Conservation (phyloP, 2,329 filamentous ascomycete genomes). For the Fusarium camptoceras region DNA sequence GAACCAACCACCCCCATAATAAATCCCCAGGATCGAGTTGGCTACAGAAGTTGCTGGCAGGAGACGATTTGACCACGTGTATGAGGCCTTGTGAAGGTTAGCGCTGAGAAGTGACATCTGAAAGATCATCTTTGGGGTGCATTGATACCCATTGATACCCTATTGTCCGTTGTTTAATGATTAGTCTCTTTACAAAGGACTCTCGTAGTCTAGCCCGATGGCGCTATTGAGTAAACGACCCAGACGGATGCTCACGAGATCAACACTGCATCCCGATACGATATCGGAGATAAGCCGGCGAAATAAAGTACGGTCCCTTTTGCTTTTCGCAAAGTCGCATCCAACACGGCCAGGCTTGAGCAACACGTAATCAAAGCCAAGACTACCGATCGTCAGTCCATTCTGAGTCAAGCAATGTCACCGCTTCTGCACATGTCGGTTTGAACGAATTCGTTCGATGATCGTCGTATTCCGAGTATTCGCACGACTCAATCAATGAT, state of each 20-base stretch:
- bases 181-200: slow-evolving; percentile 2
- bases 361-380: slow-evolving; percentile 42
- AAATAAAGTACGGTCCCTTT: slow-evolving; percentile 25
- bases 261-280: slow-evolving; percentile 40
- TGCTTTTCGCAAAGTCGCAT: slow-evolving; percentile 7
- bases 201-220: slow-evolving; percentile 19
- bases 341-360: slow-evolving; percentile 12
- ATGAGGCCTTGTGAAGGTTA: slow-evolving; percentile 20
- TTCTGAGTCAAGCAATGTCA: slow-evolving; percentile 40
- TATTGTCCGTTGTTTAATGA: slow-evolving; percentile 12
- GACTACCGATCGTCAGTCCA: slow-evolving; percentile 37
- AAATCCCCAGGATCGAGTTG: slow-evolving; percentile 25
- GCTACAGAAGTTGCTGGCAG: slow-evolving; percentile 19
- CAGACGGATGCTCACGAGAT: slow-evolving; percentile 42
- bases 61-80: slow-evolving; percentile 41
- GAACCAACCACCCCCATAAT: slow-evolving; percentile 41
- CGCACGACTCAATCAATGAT: slow-evolving; percentile 2
- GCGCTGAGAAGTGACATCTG: slow-evolving; percentile 6
- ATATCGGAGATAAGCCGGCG: slow-evolving; percentile 48
- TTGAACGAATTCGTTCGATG: slow-evolving; percentile 5
- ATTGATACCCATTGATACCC: slow-evolving; percentile 39
- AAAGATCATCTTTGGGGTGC: slow-evolving; percentile 19
- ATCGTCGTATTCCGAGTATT: slow-evolving; percentile 5
- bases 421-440: slow-evolving; percentile 27
- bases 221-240: slow-evolving; percentile 35